Evolutionary conservation across 192 early-diverging fungal species (phyloP), one percentile per base, ranked within the genome.

Genomic region (Backusella australiensis): DNA sequence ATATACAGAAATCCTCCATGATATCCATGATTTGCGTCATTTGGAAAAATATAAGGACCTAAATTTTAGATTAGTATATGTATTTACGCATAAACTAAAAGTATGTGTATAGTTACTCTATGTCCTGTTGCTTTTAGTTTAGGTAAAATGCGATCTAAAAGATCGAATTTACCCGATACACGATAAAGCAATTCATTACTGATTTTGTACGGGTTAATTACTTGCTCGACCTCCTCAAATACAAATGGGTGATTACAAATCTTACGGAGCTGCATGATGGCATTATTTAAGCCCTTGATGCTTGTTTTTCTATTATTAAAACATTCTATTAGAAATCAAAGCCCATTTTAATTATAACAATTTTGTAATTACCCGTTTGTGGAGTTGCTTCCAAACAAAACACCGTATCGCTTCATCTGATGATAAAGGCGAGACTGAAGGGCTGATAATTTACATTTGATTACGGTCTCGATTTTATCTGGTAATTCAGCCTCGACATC

Each of bases 181-280:
- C 96, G 91, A 81, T 85, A 96, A 29, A 99, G 80, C 53, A 90
- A 86, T 69, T 89, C 87, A 83, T 96, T 95, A 56, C 86, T 93
- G 17, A 77, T 81, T 67, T 88, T 83, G 41, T 80, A 74, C 8
- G 94, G 93, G 76, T 96, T 94, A 80, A 99, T 87, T 26, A 86
- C 78, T 11, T 85, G 80, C 80, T 97, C 96, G 0, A 99, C 96
- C 75, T 95, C 93, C 59, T 93, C 91, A 88, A 95, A 98, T 19
- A 98, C 96, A 83, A 93, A 99, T 46, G 97, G 97, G 82, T 99
- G 97, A 85, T 98, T 99, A 82, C 94, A 96, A 75, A 99, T 95
- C 82, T 98, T 98, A 34, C 96, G 90, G 68, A 99, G 89, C 82
- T 99, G 96, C 97, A 99, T 97, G 67, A 99, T 92, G 3, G 93